phyloP scores from a whole-genome alignment of 2,329 filamentous ascomycete species.

The Talaromyces islandicus region DNA sequence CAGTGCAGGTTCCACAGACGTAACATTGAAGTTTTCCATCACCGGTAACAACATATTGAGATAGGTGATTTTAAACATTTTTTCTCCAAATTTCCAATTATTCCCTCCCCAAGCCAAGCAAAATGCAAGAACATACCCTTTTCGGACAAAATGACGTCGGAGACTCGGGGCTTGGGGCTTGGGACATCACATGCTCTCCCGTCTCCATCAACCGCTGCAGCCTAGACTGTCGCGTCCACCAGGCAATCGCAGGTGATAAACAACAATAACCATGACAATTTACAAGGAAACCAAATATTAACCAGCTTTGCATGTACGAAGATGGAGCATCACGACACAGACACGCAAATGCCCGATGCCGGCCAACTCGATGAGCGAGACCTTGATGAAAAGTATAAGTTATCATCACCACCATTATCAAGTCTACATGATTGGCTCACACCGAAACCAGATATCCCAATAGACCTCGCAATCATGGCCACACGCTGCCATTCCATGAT shows the following conservation, averaged over 20 bases:
- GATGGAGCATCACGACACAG: slow-evolving; percentile 2
- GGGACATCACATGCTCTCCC: background rate
- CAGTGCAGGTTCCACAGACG: background rate
- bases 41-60: background rate
- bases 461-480: slow-evolving; percentile 71
- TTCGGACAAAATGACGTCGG: background rate
- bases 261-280: background rate
- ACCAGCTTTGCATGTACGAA: background rate
- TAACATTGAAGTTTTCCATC: background rate
- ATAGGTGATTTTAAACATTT: background rate
- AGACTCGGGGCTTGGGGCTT: background rate
- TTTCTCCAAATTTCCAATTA: background rate
- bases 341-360: slow-evolving; percentile 9
- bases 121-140: background rate
- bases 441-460: slow-evolving; percentile 62
- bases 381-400: slow-evolving; percentile 45
- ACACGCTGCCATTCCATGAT: slow-evolving; percentile 75
- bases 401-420: background rate
- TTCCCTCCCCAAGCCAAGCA: background rate
- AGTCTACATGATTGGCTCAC: background rate
- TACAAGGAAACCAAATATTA: background rate
- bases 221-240: background rate
- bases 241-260: background rate
- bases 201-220: background rate
- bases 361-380: slow-evolving; percentile 30